Base-by-base conservation (phyloP, 257 asterid species). In the Dorcoceras hygrometricum region DNA sequence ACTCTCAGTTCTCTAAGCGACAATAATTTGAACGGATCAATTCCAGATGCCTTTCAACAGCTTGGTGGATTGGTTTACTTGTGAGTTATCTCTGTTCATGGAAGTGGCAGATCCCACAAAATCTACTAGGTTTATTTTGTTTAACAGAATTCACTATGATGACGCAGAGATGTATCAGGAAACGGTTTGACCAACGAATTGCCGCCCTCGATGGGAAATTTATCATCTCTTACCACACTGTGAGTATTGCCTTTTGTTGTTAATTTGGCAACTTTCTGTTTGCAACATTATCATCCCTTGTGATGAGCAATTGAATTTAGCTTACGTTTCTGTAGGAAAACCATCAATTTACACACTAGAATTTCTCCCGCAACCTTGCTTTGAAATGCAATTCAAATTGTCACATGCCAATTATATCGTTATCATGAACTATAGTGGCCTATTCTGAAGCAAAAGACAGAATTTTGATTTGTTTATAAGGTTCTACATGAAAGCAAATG, bases 171-270 rank as follows among this genome's bases (percentile, higher is more conserved):
- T 77, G 79, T 90, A 36, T 93, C 99, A 6, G 76, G 85, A 53
- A 93, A 93, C 72, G 77, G 43, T 68, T 84, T 93, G 78, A 79
- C 75, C 9, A 81, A 91, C 43, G 89, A 39, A 50, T 84, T 93
- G 74, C 99, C 99, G 64, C 71, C 88, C 73, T 93, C 99, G 23
- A 76, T 93, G 89, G 88, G 78, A 73, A 81, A 24, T 65, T 78
- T 90, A 83, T 65, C 86, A 6, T 74, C 90, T 70, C 87, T 93
- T 63, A 71, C 75, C 28, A 73, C 82, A 73, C 71, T 93, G 99
- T 93, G 76, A 83, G 98, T 75, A 57, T 74, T 71, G 34, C 69
- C 23, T 59, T 43, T 25, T 3, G 58, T 62, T 43, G 68, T 6
- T 63, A 24, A n/a, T 29, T 46, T 16, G 27, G 19, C 43, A 8